Base-by-base conservation (phyloP, 83 land plant species). In the Picea mariana region DNA sequence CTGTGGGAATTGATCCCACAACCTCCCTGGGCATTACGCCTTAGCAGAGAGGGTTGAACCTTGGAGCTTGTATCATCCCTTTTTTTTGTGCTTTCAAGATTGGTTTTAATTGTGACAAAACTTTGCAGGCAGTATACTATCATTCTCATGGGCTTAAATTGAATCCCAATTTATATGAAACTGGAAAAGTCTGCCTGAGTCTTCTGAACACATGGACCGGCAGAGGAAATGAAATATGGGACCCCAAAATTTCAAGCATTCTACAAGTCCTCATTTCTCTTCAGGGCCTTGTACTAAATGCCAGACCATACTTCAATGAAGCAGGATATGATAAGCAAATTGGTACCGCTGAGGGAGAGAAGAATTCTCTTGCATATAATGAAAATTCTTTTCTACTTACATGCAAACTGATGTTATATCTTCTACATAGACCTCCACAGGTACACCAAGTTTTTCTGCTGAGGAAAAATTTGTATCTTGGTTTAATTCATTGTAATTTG, bases 121-220 rank as follows among this genome's bases (percentile, higher is more conserved):
- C 60, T n/a, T 83, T 87, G 89, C 94, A 97, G 98, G 85, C 90
- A 62, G 95, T 91, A 21, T 88, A 95, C 79, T 31, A 95, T 82
- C 98, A 92, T 86, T 97, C 99, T 79, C 97, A 98, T 80, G 99
- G 98, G 12, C 82, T 96, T 83, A 90, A 97, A 26, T 81, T 97
- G 82, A 97, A 97, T 83, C 99, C 99, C 40, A 97, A 97, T 86
- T 83, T 97, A 24, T 97, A 97, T 76, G 99, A 93, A 79, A 93
- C 91, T 79, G 98, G 98, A 31, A 95, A 95, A 77, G 99, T 97
- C n/a, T 97, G 98, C 83, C 86, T 97, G 9, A 95, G 97, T 81
- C 95, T 97, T 77, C 80, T 97, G 24, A 97, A 97, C 84, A 97
- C 99, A 6, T 97, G 99, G 99, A 91, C 91, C 64, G 99, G 99